phyloP scores from a whole-genome alignment of 192 early-diverging fungal species.

The Coemansia sp. region DNA sequence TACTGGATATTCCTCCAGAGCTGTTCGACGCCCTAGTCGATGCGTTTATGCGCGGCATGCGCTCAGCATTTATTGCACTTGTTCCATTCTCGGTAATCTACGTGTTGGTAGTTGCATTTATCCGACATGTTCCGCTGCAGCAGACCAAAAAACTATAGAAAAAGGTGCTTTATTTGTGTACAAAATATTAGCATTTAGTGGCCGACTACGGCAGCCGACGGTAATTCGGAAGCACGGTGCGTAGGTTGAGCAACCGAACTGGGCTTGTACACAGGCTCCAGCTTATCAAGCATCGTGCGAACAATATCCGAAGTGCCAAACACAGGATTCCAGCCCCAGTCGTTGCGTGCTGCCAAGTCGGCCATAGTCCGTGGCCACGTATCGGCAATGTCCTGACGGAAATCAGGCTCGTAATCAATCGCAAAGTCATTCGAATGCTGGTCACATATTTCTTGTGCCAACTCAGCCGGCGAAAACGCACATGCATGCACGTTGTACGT shows the following conservation, averaged over 20 bases:
- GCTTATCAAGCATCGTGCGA: slow-evolving; percentile 61
- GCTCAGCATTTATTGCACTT: slow-evolving; percentile 36
- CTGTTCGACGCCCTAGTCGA: slow-evolving; percentile 28
- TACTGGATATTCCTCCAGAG: slow-evolving; percentile 25
- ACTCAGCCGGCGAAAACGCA: slow-evolving; percentile 59
- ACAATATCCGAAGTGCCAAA: slow-evolving; percentile 61
- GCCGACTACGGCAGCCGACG: neutral
- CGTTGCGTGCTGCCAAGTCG: slow-evolving; percentile 58
- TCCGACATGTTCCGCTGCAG: slow-evolving; percentile 27
- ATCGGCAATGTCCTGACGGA: slow-evolving; percentile 66
- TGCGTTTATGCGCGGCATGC: slow-evolving; percentile 48
- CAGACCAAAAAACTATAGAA: slow-evolving; percentile 22
- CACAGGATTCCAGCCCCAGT: slow-evolving; percentile 68
- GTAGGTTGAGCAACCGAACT: neutral
- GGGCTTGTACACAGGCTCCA: slow-evolving; percentile 45
- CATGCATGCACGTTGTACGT: slow-evolving; percentile 67
- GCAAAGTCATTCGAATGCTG: slow-evolving; percentile 57
- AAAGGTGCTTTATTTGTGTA: neutral
- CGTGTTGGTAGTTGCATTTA: slow-evolving; percentile 9
- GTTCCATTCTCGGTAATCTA: slow-evolving; percentile 40
- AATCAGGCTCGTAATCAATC: slow-evolving; percentile 60
- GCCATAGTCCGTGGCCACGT: slow-evolving; percentile 66
- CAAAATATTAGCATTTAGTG: neutral
- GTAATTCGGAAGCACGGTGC: neutral
- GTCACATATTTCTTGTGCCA: slow-evolving; percentile 56